Conservation (phyloP, 805 yeast genomes). For the Lipomyces lipofer region DNA sequence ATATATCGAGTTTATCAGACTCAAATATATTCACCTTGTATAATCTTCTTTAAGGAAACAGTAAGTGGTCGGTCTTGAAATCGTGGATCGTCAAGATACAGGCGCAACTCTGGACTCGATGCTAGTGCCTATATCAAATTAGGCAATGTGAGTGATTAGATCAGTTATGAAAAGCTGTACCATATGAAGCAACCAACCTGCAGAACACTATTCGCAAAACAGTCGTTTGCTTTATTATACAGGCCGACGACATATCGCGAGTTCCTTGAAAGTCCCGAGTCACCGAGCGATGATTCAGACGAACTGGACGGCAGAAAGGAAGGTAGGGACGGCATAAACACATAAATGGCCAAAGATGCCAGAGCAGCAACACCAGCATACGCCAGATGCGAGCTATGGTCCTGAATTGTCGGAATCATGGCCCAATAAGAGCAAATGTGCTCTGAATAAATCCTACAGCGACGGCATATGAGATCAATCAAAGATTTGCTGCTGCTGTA, state of each 20-base stretch:
- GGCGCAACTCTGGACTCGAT: conserved; percentile 17
- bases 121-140: conserved; percentile 30
- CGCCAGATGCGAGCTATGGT: conserved; percentile 13
- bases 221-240: conserved; percentile 78
- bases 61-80: conserved; percentile 23
- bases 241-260: conserved; percentile 69
- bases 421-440: too few relatives aligned
- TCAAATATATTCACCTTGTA: conserved; percentile 19
- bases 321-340: conserved; percentile 38
- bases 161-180: not conserved
- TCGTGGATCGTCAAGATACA: conserved; percentile 17
- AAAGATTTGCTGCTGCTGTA: too few relatives aligned
- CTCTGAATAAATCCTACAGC: too few relatives aligned
- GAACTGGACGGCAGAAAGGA: conserved; percentile 22
- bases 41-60: conserved; percentile 18
- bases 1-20: too few relatives aligned
- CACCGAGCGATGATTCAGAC: conserved; percentile 4
- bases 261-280: conserved; percentile 14
- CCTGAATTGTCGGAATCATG: conserved; percentile 8
- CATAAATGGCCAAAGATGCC: conserved; percentile 37
- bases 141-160: too few relatives aligned
- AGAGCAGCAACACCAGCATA: conserved; percentile 18
- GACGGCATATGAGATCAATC: too few relatives aligned
- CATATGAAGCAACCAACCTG: conserved; percentile 51
- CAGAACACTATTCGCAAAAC: conserved; percentile 86